Evolutionary conservation across 2,329 filamentous ascomycete species (phyloP).

Genomic region (Hypoxylon sp.): DNA sequence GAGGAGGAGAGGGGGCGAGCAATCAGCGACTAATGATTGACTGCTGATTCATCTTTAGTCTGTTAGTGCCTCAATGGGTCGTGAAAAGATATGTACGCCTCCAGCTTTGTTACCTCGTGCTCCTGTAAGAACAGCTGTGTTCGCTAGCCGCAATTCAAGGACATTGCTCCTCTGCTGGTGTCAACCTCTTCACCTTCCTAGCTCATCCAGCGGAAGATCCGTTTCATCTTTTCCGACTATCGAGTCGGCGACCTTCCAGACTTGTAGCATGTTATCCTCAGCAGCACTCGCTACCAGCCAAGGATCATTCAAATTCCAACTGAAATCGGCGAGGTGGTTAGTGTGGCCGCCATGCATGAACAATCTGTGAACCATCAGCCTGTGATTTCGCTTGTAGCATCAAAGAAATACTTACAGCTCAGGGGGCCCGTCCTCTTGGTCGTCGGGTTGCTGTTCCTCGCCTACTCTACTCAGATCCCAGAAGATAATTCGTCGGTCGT

Average conservation of each 20-base stretch:
- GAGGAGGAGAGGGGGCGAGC: constrained; percentile 32
- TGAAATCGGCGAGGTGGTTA: constrained; percentile 95
- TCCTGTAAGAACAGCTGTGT: constrained; percentile 15
- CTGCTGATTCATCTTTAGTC: constrained; percentile 3
- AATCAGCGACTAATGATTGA: not conserved
- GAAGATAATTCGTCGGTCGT: constrained; percentile 93
- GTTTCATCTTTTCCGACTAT: constrained; percentile 83
- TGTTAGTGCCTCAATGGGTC: constrained; percentile 11
- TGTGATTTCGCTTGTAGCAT: constrained; percentile 2
- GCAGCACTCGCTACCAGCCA: constrained; percentile 97
- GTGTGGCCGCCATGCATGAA: constrained; percentile 99
- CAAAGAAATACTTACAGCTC: constrained; percentile 77
- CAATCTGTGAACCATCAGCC: constrained; percentile 65
- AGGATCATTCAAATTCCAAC: constrained; percentile 96
- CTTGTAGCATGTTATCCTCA: constrained; percentile 96
- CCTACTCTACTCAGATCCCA: constrained; percentile 95
- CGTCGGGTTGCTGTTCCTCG: constrained; percentile 94
- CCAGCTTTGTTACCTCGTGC: constrained; percentile 19
- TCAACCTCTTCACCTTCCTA: constrained; percentile 68
- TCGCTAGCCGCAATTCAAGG: not conserved
- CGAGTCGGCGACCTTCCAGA: constrained; percentile 88
- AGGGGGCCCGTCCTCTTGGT: constrained; percentile 93
- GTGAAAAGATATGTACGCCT: not conserved
- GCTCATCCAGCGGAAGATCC: constrained; percentile 80
- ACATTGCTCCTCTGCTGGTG: constrained; percentile 3